Base-by-base conservation (phyloP, 164 flowering plant genomes). In the Tetrastigma voinierianum region DNA sequence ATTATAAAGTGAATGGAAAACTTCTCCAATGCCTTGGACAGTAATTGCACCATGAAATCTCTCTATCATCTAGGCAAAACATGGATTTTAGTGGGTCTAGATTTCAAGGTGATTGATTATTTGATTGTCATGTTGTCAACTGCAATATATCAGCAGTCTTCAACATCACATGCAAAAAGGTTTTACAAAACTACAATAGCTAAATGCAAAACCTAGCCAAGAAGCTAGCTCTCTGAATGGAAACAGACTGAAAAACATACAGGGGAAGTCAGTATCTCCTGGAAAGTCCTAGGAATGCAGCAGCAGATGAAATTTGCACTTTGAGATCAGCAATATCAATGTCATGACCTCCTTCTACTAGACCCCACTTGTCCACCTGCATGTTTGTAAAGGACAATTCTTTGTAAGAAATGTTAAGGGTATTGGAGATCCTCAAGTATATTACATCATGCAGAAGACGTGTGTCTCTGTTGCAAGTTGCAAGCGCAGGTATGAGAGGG, bases 271-370 rank as follows among this genome's bases (percentile, higher is more conserved):
- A 78, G 44, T 11, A 46, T 59, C 74, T 79, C 72, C 81, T 80
- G 15, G 96, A 81, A 62, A 95, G 94, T 57, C 84, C 91, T 24
- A 92, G 88, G 78, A 92, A 90, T 19, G 88, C 96, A 46, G 79
- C 84, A 57, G 97, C 89, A 15, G 96, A 86, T 67, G 99, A 77
- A 25, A 95, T 81, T 67, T 92, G 97, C 15, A 89, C 98, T 79
- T 57, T 89, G 15, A 95, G 89, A 83, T 92, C 96, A 32, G 97
- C 99, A 73, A 90, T 72, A 77, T 95, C 98, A 57, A 95, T 57
- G 72, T 95, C 97, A 72, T 95, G 97, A n/a, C 99, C 99, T 21
- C 98, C 97, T 81, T 95, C 98, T 58, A 95, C 99, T 47, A 95
- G 75, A 17, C 99, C 97, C 98, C 99, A 95, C 60, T 74, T 80